Percentiles rank a stretch among this genome's conserved stretches.
Evolutionary conservation across 768 basidiomycete genomes (phyloP).

Genomic region (Trametes meyenii): DNA sequence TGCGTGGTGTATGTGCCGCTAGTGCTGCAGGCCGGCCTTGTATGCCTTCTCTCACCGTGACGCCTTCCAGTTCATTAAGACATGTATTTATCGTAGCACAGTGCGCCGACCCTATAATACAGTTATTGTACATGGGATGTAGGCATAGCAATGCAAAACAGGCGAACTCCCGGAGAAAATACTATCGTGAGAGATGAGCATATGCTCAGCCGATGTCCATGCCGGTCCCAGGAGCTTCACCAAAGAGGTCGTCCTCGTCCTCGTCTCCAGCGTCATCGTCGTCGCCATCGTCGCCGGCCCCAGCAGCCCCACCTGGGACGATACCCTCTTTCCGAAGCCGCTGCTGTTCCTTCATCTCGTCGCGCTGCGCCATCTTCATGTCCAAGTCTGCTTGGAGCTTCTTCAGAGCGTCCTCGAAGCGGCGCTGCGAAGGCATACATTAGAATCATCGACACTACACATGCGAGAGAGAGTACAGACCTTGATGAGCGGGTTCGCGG

Average conservation of each 20-base stretch:
- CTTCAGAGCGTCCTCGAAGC: conserved; percentile 90
- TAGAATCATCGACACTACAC: not conserved
- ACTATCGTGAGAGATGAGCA: not conserved
- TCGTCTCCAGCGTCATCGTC: conserved; percentile 36
- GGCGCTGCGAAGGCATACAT: conserved; percentile 57
- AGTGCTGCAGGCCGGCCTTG: conserved; percentile 68
- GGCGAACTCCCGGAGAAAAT: not conserved
- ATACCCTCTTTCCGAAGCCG: conserved; percentile 73
- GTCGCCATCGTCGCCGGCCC: conserved; percentile 43
- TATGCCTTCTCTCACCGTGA: conserved; percentile 46
- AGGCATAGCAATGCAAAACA: not conserved
- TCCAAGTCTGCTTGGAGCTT: conserved; percentile 87
- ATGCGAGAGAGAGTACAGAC: conserved; percentile 39
- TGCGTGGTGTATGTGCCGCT: conserved; percentile 81
- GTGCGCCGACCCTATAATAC: conserved; percentile 11
- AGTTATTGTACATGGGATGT: conserved; percentile 5
- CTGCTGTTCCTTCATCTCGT: conserved; percentile 78
- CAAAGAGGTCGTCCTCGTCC: conserved; percentile 37
- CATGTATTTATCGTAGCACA: not conserved
- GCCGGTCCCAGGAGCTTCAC: conserved; percentile 24
- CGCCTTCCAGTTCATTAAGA: not conserved
- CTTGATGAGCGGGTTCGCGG: conserved; percentile 86
- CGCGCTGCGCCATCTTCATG: conserved; percentile 77
- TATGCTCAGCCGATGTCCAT: conserved; percentile 36
- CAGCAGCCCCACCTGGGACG: conserved; percentile 41